phyloP scores from a whole-genome alignment of 148 eudicot genomes.

The Rhododendron simsii region DNA sequence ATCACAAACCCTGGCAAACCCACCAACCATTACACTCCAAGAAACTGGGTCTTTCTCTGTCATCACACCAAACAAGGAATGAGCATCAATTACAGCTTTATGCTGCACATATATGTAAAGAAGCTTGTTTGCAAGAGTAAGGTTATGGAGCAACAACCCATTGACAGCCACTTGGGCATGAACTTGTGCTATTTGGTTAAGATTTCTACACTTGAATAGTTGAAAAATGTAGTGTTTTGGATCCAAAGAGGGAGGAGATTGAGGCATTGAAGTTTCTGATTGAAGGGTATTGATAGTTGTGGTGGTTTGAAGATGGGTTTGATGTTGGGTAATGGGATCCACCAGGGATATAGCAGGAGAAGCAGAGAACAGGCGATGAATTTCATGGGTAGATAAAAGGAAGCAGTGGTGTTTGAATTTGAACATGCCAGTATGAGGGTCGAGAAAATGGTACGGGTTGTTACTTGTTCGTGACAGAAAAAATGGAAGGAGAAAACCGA shows the following conservation, averaged over 20 bases:
- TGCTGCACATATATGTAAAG: no score
- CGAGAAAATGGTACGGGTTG: no score
- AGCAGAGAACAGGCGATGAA: background rate
- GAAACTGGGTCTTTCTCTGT: no score
- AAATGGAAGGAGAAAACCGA: no score
- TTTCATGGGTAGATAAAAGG: background rate
- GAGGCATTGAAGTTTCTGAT: background rate
- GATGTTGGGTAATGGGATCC: background rate
- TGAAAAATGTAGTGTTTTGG: conserved; percentile 1
- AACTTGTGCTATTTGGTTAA: conserved; percentile 17
- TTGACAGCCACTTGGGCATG: conserved; percentile 14
- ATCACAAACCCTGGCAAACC: no score
- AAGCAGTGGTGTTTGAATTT: conserved; percentile 1
- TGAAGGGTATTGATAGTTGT: background rate
- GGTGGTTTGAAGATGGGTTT: background rate
- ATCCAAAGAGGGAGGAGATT: background rate
- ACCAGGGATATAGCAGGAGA: background rate
- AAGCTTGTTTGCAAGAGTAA: no score
- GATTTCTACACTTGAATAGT: conserved; percentile 21
- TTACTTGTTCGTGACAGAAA: no score
- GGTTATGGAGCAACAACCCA: no score
- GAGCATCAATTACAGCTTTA: no score
- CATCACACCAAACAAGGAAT: no score
- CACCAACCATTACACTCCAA: no score
- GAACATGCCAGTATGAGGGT: background rate